phyloP scores from a whole-genome alignment of 2,329 filamentous ascomycete species.

The Colletotrichum filicis region DNA sequence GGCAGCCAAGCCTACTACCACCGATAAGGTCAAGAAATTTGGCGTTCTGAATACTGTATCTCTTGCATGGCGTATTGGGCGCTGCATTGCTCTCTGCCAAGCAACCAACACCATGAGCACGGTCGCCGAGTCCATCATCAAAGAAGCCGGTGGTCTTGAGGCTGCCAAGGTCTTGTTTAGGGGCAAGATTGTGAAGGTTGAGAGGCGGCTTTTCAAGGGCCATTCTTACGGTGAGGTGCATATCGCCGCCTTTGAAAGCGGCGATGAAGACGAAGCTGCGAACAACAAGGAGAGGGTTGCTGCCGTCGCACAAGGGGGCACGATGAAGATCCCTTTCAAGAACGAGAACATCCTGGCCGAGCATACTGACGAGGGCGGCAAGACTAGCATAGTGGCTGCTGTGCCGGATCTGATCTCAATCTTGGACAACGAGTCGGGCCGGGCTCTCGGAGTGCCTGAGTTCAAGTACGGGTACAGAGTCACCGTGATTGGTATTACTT shows the following conservation, averaged over 20 bases:
- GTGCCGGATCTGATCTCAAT: constrained; percentile 68
- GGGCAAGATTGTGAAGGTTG: constrained; percentile 69
- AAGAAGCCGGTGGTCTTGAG: constrained; percentile 64
- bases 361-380: constrained; percentile 50
- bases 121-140: constrained; percentile 68
- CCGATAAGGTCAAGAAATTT: constrained; percentile 37
- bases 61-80: constrained; percentile 28
- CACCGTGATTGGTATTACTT: constrained; percentile 63
- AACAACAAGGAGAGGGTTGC: background rate
- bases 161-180: constrained; percentile 69
- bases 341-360: constrained; percentile 63
- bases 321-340: constrained; percentile 42
- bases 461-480: constrained; percentile 65
- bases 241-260: constrained; percentile 39
- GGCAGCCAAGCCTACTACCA: constrained; percentile 29
- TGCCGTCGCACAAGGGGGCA: constrained; percentile 35
- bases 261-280: constrained; percentile 36
- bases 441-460: constrained; percentile 67
- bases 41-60: constrained; percentile 33
- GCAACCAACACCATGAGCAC: constrained; percentile 58
- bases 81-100: constrained; percentile 19
- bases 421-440: constrained; percentile 66
- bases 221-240: constrained; percentile 58
- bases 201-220: constrained; percentile 59
- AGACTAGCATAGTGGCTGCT: constrained; percentile 54